Evolutionary conservation across 352 stramenopile genomes (phyloP).

Genomic region (Chrysophaeum taylorii): DNA sequence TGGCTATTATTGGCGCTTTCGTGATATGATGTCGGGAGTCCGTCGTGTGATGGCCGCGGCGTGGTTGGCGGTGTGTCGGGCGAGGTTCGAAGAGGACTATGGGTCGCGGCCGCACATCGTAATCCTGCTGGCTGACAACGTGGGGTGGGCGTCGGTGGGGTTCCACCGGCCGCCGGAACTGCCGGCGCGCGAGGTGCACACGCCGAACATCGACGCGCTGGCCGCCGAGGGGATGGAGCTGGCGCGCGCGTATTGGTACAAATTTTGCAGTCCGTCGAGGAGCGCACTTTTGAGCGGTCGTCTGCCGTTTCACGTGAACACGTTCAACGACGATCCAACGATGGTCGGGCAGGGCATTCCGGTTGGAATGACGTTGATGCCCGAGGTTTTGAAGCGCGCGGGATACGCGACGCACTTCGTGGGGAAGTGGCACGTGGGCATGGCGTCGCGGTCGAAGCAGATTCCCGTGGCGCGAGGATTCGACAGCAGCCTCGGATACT

Average conservation of each 20-base stretch:
- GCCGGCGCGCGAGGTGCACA: constrained; percentile 6
- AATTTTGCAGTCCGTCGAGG: constrained; percentile 25
- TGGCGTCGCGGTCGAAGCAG: constrained; percentile 23
- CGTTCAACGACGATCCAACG: constrained; percentile 9
- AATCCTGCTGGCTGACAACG: background rate
- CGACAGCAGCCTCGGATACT: constrained; percentile 23
- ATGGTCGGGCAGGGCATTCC: background rate
- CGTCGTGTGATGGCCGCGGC: no score
- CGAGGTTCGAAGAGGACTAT: no score
- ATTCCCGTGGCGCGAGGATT: constrained; percentile 21
- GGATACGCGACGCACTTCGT: constrained; percentile 28
- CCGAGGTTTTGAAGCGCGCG: background rate
- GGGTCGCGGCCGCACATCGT: background rate
- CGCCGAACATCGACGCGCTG: constrained; percentile 15
- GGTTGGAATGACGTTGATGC: constrained; percentile 19
- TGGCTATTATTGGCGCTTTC: no score
- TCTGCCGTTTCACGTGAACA: constrained; percentile 28
- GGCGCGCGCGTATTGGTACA: constrained; percentile 18
- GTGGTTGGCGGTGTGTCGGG: no score
- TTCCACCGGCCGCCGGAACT: background rate
- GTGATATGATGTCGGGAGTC: no score
- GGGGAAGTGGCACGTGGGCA: constrained; percentile 34
- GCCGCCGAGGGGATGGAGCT: constrained; percentile 8
- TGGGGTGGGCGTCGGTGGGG: background rate
- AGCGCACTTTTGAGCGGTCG: constrained; percentile 25